Percentiles rank a stretch among this genome's conserved stretches.
Evolutionary conservation across 78 protist genomes (phyloP).

Genomic region (Dictyostelium firmibasis): DNA sequence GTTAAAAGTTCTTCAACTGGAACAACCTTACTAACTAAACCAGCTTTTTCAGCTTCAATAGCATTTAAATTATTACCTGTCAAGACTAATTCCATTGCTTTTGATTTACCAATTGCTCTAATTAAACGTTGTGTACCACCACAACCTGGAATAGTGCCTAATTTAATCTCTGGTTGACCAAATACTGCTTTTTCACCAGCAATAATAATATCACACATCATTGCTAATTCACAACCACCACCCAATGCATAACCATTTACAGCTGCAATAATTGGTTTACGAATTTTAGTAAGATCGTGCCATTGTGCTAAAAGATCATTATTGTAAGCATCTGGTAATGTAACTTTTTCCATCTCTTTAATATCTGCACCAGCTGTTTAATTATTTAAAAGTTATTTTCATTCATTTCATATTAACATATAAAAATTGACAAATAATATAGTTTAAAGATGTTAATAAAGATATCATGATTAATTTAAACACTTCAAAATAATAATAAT

Average conservation of each 20-base stretch:
- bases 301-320: slow-evolving; percentile 86
- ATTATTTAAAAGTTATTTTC: neutral
- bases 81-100: slow-evolving; percentile 96
- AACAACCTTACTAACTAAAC: slow-evolving; percentile 91
- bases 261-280: slow-evolving; percentile 98
- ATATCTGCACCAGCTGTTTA: slow-evolving; percentile 97
- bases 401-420: too few relatives aligned
- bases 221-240: slow-evolving; percentile 98
- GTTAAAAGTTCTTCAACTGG: slow-evolving; percentile 88
- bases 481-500: too few relatives aligned
- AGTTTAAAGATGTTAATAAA: too few relatives aligned
- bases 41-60: slow-evolving; percentile 80
- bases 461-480: too few relatives aligned
- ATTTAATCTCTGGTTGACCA: slow-evolving; percentile 97
- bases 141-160: slow-evolving; percentile 98
- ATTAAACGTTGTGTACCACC: slow-evolving; percentile 98
- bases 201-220: slow-evolving; percentile 96
- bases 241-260: slow-evolving; percentile 98
- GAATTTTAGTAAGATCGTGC: slow-evolving; percentile 58
- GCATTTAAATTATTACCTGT: slow-evolving; percentile 91
- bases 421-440: too few relatives aligned
- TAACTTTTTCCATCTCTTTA: slow-evolving; percentile 90
- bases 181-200: slow-evolving; percentile 92
- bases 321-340: slow-evolving; percentile 78
- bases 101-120: slow-evolving; percentile 95